Evolutionary conservation across 2,329 filamentous ascomycete species (phyloP).

Genomic region (Paraphaeosphaeria minitans): DNA sequence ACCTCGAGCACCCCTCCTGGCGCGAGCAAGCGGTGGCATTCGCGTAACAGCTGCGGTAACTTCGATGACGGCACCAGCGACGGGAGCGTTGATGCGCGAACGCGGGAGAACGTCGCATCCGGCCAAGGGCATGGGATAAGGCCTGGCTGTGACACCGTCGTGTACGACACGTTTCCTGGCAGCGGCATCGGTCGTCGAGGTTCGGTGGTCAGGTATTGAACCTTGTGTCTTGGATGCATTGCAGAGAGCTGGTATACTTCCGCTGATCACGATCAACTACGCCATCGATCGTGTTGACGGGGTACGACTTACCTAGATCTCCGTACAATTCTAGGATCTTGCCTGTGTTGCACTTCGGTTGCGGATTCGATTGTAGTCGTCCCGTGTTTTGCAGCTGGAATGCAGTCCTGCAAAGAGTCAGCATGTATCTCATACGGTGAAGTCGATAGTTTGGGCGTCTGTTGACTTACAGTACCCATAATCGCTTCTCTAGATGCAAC

Average conservation of each 20-base stretch:
- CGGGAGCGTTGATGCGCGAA: conserved; percentile 57
- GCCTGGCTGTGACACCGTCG: conserved; percentile 41
- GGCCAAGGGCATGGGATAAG: conserved; percentile 58
- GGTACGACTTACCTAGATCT: conserved; percentile 43
- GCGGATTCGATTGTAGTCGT: conserved; percentile 27
- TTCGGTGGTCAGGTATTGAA: conserved; percentile 45
- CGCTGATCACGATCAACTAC: conserved; percentile 39
- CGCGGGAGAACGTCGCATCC: conserved; percentile 41
- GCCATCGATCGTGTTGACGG: conserved; percentile 1
- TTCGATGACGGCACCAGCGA: conserved; percentile 62
- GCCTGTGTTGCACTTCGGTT: conserved; percentile 36
- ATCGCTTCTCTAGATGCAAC: conserved; percentile 61
- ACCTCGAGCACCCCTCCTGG: conserved; percentile 63
- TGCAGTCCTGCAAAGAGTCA: conserved; percentile 45
- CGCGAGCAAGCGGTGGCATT: conserved; percentile 62
- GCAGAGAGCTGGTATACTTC: conserved; percentile 54
- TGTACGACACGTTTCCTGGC: conserved; percentile 36
- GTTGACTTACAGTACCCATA: conserved; percentile 61
- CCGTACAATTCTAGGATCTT: conserved; percentile 48
- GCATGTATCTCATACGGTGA: background rate
- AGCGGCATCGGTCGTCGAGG: conserved; percentile 41
- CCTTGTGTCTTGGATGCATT: conserved; percentile 45
- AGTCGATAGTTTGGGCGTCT: background rate
- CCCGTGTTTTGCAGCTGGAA: conserved; percentile 50
- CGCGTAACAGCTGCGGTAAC: conserved; percentile 61